These are phyloP conservation scores for Phialophora verrucosa DNA, from an alignment of 2,329 filamentous ascomycete species.

Conservation along the genomic window DNA sequence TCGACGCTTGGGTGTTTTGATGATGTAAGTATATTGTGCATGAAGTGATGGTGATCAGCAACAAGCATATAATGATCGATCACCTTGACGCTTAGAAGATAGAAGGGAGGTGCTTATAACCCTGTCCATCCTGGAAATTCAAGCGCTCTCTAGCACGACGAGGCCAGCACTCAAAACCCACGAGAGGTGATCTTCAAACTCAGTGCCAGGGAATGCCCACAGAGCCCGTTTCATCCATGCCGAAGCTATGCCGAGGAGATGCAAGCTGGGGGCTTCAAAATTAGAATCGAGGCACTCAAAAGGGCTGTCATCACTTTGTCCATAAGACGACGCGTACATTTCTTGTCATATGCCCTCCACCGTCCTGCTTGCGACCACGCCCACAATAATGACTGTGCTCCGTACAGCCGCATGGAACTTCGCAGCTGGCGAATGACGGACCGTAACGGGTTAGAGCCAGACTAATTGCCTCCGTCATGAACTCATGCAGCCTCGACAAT, in stretches of 20 bases:
- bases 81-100: background rate
- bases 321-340: background rate
- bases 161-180: background rate
- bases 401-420: background rate
- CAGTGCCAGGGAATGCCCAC: background rate
- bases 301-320: background rate
- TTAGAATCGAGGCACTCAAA: background rate
- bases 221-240: background rate
- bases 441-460: background rate
- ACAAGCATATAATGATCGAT: background rate
- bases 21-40: background rate
- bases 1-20: background rate
- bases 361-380: background rate
- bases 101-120: background rate
- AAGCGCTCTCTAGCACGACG: background rate
- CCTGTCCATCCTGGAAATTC: background rate
- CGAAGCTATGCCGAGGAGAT: background rate
- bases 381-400: background rate
- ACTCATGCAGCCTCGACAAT: conserved; percentile 4
- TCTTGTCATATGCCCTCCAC: background rate
- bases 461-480: background rate
- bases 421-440: too few species aligned
- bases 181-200: background rate
- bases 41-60: background rate
- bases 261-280: background rate